Conservation (phyloP, 2,329 filamentous ascomycete genomes). For the Fonsecaea multimorphosa region DNA sequence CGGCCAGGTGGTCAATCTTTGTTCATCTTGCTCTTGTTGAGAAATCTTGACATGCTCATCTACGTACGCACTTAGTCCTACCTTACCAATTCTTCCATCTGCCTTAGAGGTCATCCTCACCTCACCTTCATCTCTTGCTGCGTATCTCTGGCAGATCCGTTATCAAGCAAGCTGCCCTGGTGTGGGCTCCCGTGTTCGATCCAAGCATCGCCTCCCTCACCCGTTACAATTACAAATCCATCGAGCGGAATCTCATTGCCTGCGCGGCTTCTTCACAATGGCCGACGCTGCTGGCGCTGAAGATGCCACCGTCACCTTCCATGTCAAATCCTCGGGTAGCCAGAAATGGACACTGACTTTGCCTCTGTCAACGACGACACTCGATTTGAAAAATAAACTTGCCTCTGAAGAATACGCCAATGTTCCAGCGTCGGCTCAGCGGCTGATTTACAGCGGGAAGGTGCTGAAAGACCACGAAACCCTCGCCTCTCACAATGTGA, state of each 20-base stretch:
- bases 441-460: constrained; percentile 94
- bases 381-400: constrained; percentile 89
- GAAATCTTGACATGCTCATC: constrained; percentile 1
- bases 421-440: constrained; percentile 84
- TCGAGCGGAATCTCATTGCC: not conserved
- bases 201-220: not conserved
- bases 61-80: not conserved
- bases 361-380: constrained; percentile 74
- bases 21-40: not conserved
- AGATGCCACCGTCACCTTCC: constrained; percentile 76
- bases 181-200: not conserved
- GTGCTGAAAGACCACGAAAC: constrained; percentile 95
- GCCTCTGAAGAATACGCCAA: constrained; percentile 81
- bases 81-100: not conserved
- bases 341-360: constrained; percentile 84
- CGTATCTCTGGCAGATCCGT: constrained; percentile 3
- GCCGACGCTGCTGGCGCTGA: constrained; percentile 35
- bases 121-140: not conserved
- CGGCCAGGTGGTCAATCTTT: constrained; percentile 8
- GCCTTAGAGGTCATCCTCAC: not conserved
- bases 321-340: constrained; percentile 95
- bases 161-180: not conserved
- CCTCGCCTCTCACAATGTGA: constrained; percentile 87
- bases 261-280: constrained; percentile 27
- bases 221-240: constrained; percentile 11